Evolutionary conservation across 1,284 basidiomycete genomes (phyloP).

Genomic region (Meripilus lineatus): DNA sequence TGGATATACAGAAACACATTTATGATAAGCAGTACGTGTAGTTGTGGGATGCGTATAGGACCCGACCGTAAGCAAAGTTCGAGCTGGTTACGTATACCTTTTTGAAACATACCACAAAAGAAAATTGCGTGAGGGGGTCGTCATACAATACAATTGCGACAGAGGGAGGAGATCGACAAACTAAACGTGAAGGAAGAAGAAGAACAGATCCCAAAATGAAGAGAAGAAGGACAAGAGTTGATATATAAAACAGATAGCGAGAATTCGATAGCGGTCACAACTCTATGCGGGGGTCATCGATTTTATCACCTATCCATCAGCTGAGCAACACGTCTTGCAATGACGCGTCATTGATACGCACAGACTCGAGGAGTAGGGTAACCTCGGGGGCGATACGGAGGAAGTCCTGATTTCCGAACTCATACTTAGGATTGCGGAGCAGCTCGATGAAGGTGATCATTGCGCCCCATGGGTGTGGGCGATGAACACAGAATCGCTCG

Average conservation of each 20-base stretch:
- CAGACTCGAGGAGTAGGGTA: constrained; percentile 74
- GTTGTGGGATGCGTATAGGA: constrained; percentile 31
- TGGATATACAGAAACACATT: constrained; percentile 34
- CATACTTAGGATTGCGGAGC: constrained; percentile 78
- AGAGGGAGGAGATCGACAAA: no score
- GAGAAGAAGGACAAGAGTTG: constrained; percentile 27
- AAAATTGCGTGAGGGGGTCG: constrained; percentile 49
- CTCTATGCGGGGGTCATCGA: constrained; percentile 71
- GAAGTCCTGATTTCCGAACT: constrained; percentile 84
- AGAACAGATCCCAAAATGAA: constrained; percentile 31
- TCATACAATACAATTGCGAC: constrained; percentile 75
- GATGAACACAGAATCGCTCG: constrained; percentile 89
- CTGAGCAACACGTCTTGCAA: no score
- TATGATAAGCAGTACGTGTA: constrained; percentile 31
- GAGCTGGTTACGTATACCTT: constrained; percentile 41
- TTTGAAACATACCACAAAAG: no score
- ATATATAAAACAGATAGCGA: constrained; percentile 64
- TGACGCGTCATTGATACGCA: constrained; percentile 41
- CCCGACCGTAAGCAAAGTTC: constrained; percentile 43
- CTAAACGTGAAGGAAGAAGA: no score
- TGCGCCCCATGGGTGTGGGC: constrained; percentile 97
- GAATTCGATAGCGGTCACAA: constrained; percentile 42
- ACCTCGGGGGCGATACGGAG: constrained; percentile 78
- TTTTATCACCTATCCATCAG: constrained; percentile 52
- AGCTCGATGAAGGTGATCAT: constrained; percentile 92